Conservation (phyloP, 2,329 filamentous ascomycete species). For the Corniculantispora saksenae region DNA sequence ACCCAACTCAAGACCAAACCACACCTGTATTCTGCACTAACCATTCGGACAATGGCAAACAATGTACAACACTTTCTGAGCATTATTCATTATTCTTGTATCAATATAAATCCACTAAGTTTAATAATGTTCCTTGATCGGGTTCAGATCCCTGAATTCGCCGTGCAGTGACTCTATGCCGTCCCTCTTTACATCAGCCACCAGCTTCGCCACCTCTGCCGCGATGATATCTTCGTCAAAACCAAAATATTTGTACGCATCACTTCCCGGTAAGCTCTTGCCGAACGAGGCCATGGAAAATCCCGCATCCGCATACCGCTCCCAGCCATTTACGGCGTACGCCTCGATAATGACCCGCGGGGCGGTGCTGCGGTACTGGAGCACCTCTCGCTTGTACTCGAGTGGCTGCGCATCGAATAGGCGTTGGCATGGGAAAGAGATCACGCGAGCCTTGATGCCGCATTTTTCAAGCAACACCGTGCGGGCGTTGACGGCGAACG, state of each 20-base stretch:
- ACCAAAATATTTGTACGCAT: conserved; percentile 57
- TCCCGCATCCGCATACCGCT: conserved; percentile 60
- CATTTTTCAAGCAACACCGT: conserved; percentile 40
- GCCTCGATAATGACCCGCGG: conserved; percentile 61
- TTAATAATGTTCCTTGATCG: conserved; percentile 16
- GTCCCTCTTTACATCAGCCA: conserved; percentile 27
- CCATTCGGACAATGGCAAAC: not conserved
- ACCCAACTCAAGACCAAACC: too few relatives aligned
- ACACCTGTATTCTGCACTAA: not conserved
- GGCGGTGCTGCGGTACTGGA: conserved; percentile 43
- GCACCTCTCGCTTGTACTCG: conserved; percentile 47
- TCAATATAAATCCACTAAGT: not conserved
- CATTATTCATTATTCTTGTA: too few relatives aligned
- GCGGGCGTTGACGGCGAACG: conserved; percentile 35
- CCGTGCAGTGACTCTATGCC: conserved; percentile 27
- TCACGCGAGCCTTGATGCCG: conserved; percentile 40
- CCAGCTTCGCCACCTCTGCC: conserved; percentile 34
- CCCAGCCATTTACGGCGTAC: conserved; percentile 59
- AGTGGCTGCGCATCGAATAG: conserved; percentile 44
- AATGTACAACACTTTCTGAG: not conserved
- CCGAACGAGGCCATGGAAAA: conserved; percentile 56
- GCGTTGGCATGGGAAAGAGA: conserved; percentile 48
- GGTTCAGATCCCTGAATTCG: conserved; percentile 30
- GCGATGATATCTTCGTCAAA: conserved; percentile 49
- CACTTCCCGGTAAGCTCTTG: conserved; percentile 55